phyloP scores from a whole-genome alignment of 2,329 filamentous ascomycete genomes.

The Cladosporium oxysporum region DNA sequence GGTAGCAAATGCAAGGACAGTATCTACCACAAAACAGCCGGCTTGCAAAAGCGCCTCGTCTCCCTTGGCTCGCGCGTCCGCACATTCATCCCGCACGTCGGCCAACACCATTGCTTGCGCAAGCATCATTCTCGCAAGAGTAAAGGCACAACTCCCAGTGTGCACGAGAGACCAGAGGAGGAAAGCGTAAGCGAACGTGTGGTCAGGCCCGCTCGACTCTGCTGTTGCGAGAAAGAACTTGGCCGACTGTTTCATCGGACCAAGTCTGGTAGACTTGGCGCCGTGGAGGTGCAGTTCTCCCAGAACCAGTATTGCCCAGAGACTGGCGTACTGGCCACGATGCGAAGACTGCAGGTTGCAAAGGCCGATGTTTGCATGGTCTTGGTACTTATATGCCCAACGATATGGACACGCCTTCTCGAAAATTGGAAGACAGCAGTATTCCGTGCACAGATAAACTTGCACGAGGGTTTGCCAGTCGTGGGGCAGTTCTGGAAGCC shows the following conservation, averaged over 20 bases:
- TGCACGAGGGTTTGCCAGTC: neutral
- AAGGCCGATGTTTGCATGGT: neutral
- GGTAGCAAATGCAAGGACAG: neutral
- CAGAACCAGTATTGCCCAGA: neutral
- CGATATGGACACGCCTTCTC: neutral
- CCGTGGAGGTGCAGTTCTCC: neutral
- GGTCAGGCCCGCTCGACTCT: neutral
- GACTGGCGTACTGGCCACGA: neutral
- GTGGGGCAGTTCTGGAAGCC: neutral
- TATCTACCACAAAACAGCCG: neutral
- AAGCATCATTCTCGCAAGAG: constrained; percentile 4
- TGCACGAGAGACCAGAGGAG: neutral
- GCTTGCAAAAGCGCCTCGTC: neutral
- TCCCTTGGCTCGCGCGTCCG: no score
- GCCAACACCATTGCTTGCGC: constrained; percentile 2
- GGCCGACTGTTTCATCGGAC: neutral
- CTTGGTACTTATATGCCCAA: neutral
- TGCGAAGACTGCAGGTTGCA: neutral
- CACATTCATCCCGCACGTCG: neutral
- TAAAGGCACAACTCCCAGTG: neutral
- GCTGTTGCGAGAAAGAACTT: neutral
- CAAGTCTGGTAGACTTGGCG: neutral
- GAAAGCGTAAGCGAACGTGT: neutral
- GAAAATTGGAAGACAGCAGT: neutral
- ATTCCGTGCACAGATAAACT: neutral